Base-by-base conservation (phyloP, 148 eudicot genomes). In the Silene latifolia region DNA sequence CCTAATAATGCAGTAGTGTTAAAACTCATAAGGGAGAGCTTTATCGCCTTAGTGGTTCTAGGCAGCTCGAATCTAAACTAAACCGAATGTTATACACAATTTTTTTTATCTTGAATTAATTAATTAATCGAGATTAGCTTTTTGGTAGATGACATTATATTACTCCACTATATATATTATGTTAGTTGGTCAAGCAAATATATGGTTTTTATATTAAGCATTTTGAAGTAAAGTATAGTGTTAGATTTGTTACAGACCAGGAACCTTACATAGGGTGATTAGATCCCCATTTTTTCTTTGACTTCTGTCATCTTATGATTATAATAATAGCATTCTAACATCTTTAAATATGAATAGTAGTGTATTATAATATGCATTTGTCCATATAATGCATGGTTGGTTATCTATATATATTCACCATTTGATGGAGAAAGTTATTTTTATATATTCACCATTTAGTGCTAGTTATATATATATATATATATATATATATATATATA, bases 251-350 rank as follows among this genome's bases (percentile, higher is more conserved):
- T 27, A 27, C 29, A 27, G 29, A 27, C 29, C 29, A 27, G 29
- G 29, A 48, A 9, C 59, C 77, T 85, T 85, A 59, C 54, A 10
- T 67, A 74, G 83, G 85, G 88, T 86, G 88, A 89, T 82, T 83
- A 82, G 83, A 79, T 86, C 85, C 82, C 76, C 77, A 81, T 27
- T 86, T 88, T 81, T 86, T 85, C 86, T 85, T 91, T 91, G 95
- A 89, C 94, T 93, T 89, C 75, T 84, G 72, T 66, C 64, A 79
- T 58, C 70, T 24, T 74, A 54, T 2, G 24, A 71, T 73, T 80
- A 77, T 73, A 80, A 27, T 83, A 84, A 81, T 77, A 76, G 44
- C 83, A 82, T 78, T 79, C 76, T 72, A 44, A 74, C 72, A 71
- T 57, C 71, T 85, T 67, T 79, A 83, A 82, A 76, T 79, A 83